phyloP scores from a whole-genome alignment of 2,329 filamentous ascomycete genomes.

The Botrytis tulipae region DNA sequence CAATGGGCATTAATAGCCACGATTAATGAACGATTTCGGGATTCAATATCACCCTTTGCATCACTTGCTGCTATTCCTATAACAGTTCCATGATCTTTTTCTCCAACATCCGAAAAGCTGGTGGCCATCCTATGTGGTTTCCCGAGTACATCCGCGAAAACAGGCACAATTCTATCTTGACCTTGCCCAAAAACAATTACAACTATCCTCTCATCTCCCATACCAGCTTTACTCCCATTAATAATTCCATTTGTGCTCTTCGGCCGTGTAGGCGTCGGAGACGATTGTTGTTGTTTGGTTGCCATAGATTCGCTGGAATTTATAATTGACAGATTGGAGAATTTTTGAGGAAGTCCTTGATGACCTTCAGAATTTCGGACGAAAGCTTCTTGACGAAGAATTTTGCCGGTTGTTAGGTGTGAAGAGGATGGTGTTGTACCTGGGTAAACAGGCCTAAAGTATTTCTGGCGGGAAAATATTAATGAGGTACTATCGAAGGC shows the following conservation, averaged over 20 bases:
- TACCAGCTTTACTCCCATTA: constrained; percentile 36
- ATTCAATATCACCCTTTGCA: constrained; percentile 56
- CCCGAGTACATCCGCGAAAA: constrained; percentile 77
- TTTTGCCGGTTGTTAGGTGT: constrained; percentile 11
- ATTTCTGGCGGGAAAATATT: background rate
- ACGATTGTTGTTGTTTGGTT: constrained; percentile 49
- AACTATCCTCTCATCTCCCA: constrained; percentile 57
- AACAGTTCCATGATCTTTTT: constrained; percentile 60
- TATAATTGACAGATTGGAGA: background rate
- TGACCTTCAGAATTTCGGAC: background rate
- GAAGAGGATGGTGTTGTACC: background rate
- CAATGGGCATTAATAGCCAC: constrained; percentile 76
- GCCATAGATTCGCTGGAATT: constrained; percentile 37
- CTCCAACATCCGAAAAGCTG: constrained; percentile 53
- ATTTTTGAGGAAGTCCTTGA: constrained; percentile 7
- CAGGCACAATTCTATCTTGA: constrained; percentile 70
- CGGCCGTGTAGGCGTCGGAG: constrained; percentile 49
- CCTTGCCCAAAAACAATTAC: constrained; percentile 68
- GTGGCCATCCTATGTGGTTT: constrained; percentile 64
- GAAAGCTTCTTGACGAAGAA: background rate
- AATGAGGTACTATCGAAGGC: constrained; percentile 4
- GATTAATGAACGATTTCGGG: constrained; percentile 57
- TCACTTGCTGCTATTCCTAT: constrained; percentile 61
- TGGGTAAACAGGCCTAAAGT: background rate
- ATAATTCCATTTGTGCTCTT: constrained; percentile 40